Evolutionary conservation across 208 protist genomes (phyloP), one percentile per base, ranked within the genome.

Genomic region (Crithidia brevicula): DNA sequence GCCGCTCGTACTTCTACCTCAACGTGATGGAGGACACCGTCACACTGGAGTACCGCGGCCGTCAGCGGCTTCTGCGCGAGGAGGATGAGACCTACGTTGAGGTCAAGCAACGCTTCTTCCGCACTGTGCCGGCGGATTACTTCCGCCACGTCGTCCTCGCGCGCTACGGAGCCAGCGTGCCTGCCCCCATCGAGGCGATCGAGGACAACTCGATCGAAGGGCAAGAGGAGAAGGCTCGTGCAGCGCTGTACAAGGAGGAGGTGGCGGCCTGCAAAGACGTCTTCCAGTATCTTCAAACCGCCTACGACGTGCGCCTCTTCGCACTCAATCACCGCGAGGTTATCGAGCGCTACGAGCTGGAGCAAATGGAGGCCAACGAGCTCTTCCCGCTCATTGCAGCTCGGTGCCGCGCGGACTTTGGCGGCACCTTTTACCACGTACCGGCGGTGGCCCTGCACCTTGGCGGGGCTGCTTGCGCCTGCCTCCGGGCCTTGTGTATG

Each of bases 301-400:
- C 80, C 53, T 91, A 88, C 56, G 72, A 79, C 15, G 64, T 80
- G 4, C 81, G 82, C 4, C 65, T 94, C 3, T 94, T 88, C 59
- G 66, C 72, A 3, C 56, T 79, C 2, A 78, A 75, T 49, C 88
- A 88, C 27, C 52, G 38, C 6, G 85, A 94, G 65, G 64, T 91
- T 23, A 42, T 77, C 1, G 33, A 54, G 20, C 85, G 88, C 23
- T 83, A 79, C 36, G 74, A 80, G 60, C 72, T 94, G 40, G 74
- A 86, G 54, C 68, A 91, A 27, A 63, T 68, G 57, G 81, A 85
- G 62, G 18, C 33, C 3, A 63, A 77, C 25, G 60, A 49, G n/a
- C 53, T 88, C 20, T 91, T 63, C 52, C 47, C 56, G 8, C 45
- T 80, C 22, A 57, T 88, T 31, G 38, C 74, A 13, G 16, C 67